These are phyloP conservation scores for Ophiostoma quercus DNA, from an alignment of 2,329 filamentous ascomycete genomes.

Conservation along the genomic window DNA sequence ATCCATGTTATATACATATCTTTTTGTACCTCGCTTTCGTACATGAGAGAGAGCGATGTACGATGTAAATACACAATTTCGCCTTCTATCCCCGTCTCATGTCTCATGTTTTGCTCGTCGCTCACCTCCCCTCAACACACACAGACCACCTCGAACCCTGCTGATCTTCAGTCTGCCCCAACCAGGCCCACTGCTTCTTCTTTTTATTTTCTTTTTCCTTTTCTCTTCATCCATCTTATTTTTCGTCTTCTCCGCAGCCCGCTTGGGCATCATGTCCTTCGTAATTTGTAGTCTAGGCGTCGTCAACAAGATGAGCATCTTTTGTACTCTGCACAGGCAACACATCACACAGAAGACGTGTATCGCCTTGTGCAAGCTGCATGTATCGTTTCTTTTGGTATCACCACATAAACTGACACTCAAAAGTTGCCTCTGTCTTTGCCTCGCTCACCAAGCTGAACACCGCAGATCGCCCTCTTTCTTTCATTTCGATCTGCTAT, in stretches of 20 bases:
- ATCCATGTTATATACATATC: no score
- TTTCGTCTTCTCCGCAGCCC: constrained; percentile 10
- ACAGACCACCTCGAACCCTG: constrained; percentile 3
- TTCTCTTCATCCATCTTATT: background rate
- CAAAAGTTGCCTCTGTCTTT: background rate
- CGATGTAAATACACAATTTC: background rate
- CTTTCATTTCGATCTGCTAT: background rate
- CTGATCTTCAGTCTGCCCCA: constrained; percentile 1
- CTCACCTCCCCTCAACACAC: background rate
- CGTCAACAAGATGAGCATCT: background rate
- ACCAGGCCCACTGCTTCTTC: background rate
- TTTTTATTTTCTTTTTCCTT: background rate
- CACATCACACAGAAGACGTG: background rate
- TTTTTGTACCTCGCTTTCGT: background rate
- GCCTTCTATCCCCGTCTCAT: background rate
- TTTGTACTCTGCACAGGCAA: background rate
- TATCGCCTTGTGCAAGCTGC: background rate
- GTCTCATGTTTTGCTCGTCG: background rate
- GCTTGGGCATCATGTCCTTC: background rate
- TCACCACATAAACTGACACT: background rate
- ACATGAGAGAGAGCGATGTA: background rate
- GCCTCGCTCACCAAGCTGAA: background rate
- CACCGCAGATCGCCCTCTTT: background rate
- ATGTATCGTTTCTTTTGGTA: background rate
- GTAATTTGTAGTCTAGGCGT: constrained; percentile 1